Conservation (phyloP, 371 early-diverging fungal species). For the Zopfochytrium polystomum region DNA sequence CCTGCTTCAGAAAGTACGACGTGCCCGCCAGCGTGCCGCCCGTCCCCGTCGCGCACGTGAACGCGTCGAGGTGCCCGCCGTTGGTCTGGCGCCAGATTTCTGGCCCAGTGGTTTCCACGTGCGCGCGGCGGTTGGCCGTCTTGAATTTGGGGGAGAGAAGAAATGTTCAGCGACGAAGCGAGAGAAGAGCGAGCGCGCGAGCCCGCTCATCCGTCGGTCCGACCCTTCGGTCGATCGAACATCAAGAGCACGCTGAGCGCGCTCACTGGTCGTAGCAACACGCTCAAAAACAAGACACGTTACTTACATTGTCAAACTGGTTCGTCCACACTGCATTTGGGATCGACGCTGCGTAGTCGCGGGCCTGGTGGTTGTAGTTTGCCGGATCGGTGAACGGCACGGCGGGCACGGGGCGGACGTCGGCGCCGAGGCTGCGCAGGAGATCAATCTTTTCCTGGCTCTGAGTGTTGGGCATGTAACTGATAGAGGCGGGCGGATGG, state of each 20-base stretch:
- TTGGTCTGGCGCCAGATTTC: conserved; percentile 81
- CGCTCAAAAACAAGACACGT: too few relatives aligned
- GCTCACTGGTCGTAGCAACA: too few relatives aligned
- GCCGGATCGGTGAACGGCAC: conserved; percentile 86
- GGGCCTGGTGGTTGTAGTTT: conserved; percentile 89
- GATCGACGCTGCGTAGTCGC: too few relatives aligned
- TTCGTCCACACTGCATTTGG: too few relatives aligned
- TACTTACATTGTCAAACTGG: too few relatives aligned
- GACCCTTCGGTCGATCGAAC: conserved; percentile 71
- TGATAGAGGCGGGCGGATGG: too few relatives aligned
- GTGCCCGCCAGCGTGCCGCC: conserved; percentile 94
- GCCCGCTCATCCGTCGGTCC: conserved; percentile 30
- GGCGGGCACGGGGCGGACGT: conserved; percentile 87
- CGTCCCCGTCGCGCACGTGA: conserved; percentile 66
- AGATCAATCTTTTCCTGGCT: conserved; percentile 86
- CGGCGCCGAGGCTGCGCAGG: conserved; percentile 79
- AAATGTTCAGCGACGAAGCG: conserved; percentile 93
- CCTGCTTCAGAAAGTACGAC: conserved; percentile 72
- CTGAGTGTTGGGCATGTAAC: conserved; percentile 79
- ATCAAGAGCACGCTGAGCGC: too few relatives aligned
- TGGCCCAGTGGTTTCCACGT: conserved; percentile 84
- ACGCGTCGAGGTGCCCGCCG: conserved; percentile 69
- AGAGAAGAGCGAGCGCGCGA: conserved; percentile 73
- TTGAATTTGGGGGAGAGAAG: conserved; percentile 58
- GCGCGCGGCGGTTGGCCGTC: too few relatives aligned